Conservation (phyloP, 768 basidiomycete genomes). For the Myochromella boudieri region DNA sequence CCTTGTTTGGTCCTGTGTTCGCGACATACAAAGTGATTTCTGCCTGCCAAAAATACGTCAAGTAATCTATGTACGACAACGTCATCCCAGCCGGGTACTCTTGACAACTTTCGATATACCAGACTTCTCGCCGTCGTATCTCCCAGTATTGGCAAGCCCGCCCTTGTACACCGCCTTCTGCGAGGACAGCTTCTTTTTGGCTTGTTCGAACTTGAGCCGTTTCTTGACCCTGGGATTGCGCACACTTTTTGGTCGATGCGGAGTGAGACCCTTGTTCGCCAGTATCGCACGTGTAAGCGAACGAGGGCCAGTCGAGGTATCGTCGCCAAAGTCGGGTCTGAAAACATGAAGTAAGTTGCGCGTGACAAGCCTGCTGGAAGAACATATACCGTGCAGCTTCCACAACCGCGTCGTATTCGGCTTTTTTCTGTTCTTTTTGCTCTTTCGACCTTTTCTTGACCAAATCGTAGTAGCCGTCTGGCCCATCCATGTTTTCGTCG, state of each 20-base stretch:
- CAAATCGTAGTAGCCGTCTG: constrained; percentile 88
- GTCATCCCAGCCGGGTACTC: constrained; percentile 67
- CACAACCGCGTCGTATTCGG: constrained; percentile 69
- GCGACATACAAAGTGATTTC: too few species aligned
- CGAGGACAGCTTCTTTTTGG: constrained; percentile 87
- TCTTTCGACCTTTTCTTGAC: constrained; percentile 73
- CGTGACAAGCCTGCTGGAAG: not conserved
- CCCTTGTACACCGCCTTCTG: constrained; percentile 94
- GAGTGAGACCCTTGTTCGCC: constrained; percentile 93
- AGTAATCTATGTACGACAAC: not conserved
- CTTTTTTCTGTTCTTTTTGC: constrained; percentile 78
- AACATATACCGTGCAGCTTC: constrained; percentile 58
- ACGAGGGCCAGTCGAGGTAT: constrained; percentile 66
- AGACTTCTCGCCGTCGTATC: constrained; percentile 88
- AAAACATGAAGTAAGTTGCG: constrained; percentile 8
- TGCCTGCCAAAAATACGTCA: too few species aligned
- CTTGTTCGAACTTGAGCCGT: constrained; percentile 88
- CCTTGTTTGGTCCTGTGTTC: too few species aligned
- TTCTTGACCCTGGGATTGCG: constrained; percentile 99
- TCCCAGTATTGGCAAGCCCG: constrained; percentile 64
- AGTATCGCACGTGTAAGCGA: constrained; percentile 89
- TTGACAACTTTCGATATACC: constrained; percentile 93
- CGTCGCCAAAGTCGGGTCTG: constrained; percentile 32
- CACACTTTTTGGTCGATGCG: constrained; percentile 81
- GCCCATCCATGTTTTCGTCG: constrained; percentile 45